A percentile compares a stretch with the other conserved stretches of the same genome.
Conservation (phyloP, 257 asterid genomes). For the Nicotiana tomentosiformis region DNA sequence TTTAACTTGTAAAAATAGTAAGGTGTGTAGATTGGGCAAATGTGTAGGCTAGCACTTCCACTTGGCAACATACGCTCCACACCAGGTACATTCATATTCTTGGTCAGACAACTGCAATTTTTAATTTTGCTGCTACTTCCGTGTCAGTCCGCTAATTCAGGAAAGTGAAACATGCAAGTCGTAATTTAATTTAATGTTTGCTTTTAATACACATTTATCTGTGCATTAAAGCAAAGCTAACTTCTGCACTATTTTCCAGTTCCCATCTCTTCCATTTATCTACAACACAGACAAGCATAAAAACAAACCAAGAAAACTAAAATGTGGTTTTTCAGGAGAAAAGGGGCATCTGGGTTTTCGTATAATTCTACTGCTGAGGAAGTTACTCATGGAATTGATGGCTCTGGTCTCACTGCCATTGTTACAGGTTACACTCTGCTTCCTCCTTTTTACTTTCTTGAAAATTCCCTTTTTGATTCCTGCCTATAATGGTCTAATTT, state of each 20-base stretch:
- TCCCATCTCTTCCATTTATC: not conserved
- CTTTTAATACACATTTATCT: not conserved
- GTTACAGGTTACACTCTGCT: not conserved
- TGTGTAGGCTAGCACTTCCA: not conserved
- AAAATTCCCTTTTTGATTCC: not conserved
- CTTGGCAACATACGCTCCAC: not conserved
- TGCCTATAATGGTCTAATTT: not conserved
- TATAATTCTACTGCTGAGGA: not conserved
- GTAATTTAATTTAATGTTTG: not conserved
- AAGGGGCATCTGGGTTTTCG: not conserved
- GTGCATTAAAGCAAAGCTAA: not conserved
- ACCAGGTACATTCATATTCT: too few relatives aligned
- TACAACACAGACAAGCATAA: not conserved
- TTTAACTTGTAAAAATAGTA: not conserved
- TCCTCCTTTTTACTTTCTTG: not conserved
- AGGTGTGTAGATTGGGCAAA: not conserved
- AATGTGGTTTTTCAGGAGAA: conserved; percentile 1
- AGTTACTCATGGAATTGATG: not conserved
- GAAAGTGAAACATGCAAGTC: not conserved
- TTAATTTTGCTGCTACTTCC: too few relatives aligned
- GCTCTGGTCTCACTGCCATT: conserved; percentile 8
- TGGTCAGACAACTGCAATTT: too few relatives aligned
- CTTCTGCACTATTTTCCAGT: not conserved
- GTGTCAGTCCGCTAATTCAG: not conserved
- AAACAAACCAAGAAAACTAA: not conserved